Evolutionary conservation across 1,284 basidiomycete species (phyloP).

Genomic region (Sanghuangporus weigelae): DNA sequence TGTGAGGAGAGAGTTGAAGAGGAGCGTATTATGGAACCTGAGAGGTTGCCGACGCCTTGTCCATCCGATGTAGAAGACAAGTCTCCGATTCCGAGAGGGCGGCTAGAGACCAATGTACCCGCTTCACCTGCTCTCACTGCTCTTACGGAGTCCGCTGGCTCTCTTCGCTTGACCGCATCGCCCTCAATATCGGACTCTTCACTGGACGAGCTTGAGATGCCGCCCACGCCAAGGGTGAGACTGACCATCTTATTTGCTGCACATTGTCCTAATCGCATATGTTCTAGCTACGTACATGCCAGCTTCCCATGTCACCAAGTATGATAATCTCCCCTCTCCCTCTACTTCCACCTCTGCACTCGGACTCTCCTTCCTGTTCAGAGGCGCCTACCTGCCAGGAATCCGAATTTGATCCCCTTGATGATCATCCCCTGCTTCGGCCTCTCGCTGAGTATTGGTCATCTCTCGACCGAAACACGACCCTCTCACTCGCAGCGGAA

Average conservation of each 20-base stretch:
- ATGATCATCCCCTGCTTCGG: neutral
- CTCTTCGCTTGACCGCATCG: neutral
- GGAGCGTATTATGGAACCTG: neutral
- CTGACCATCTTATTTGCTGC: neutral
- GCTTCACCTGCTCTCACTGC: neutral
- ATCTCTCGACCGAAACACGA: neutral
- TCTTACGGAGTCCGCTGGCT: neutral
- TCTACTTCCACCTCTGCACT: neutral
- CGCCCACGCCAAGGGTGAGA: neutral
- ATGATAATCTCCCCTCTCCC: neutral
- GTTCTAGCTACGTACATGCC: neutral
- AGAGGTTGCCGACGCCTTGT: neutral
- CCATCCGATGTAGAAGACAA: neutral
- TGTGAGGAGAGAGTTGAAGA: neutral
- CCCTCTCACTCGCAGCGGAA: neutral
- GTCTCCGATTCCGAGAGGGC: neutral
- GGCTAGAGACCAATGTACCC: neutral
- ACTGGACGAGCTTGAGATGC: neutral
- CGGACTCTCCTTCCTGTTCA: neutral
- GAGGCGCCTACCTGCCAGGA: neutral
- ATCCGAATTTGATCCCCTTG: no score
- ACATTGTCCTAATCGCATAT: neutral
- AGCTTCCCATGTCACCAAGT: neutral
- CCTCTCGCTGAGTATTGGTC: constrained; percentile 5
- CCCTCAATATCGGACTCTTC: neutral